These are phyloP conservation scores for Haematococcus sp. DNA, from an alignment of 139 green algal genomes.

Conservation along the genomic window DNA sequence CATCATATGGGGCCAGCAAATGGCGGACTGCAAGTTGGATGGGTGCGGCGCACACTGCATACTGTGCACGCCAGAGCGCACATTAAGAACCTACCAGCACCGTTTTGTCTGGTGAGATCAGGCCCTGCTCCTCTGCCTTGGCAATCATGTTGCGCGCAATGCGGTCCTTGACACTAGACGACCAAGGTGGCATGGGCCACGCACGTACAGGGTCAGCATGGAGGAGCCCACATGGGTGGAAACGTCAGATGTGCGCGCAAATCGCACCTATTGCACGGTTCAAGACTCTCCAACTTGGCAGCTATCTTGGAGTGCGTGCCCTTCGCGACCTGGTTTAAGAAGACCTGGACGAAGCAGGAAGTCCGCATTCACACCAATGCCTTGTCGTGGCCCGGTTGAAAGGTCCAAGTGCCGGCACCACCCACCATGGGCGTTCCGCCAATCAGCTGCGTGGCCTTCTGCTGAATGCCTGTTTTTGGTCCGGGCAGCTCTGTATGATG, in stretches of 20 bases:
- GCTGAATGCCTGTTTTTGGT: conserved; percentile 23
- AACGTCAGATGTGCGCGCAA: background rate
- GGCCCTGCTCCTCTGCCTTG: conserved; percentile 65
- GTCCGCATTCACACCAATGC: background rate
- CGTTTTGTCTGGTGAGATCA: conserved; percentile 78
- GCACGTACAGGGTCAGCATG: background rate
- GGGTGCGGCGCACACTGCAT: too few species aligned
- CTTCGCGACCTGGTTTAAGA: conserved; percentile 83
- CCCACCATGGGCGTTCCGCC: conserved; percentile 76
- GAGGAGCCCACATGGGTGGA: background rate
- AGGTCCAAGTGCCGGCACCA: background rate
- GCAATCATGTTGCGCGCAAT: conserved; percentile 82
- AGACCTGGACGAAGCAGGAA: conserved; percentile 49
- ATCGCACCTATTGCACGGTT: conserved; percentile 73
- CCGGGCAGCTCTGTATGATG: background rate
- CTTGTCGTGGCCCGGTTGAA: too few species aligned
- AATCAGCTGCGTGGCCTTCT: conserved; percentile 60
- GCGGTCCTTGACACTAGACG: conserved; percentile 83
- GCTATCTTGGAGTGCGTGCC: conserved; percentile 78
- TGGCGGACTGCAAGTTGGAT: too few species aligned
- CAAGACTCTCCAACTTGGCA: conserved; percentile 92
- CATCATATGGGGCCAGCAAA: too few species aligned
- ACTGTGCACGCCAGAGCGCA: background rate
- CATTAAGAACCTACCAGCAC: conserved; percentile 51
- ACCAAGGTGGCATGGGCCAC: background rate